Evolutionary conservation across 2,329 filamentous ascomycete genomes (phyloP).

Genomic region (Daldinia eschscholtzii): DNA sequence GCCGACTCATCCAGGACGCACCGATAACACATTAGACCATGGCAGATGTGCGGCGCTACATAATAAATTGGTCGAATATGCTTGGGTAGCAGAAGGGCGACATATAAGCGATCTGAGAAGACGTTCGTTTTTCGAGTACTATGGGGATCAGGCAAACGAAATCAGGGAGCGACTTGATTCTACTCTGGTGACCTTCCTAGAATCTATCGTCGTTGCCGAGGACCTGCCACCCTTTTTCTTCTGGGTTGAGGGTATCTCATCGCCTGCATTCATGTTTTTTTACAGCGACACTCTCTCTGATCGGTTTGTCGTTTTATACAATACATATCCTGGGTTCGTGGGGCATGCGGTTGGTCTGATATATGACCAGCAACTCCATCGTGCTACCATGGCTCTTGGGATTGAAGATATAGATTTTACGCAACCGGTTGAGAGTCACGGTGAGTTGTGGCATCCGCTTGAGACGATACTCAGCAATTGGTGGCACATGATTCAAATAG

Average conservation of each 20-base stretch:
- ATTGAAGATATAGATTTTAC: slow-evolving; percentile 44
- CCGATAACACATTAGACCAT: slow-evolving; percentile 47
- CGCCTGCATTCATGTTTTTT: slow-evolving; percentile 43
- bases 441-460: slow-evolving; percentile 46
- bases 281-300: slow-evolving; percentile 38
- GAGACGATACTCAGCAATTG: slow-evolving; percentile 50
- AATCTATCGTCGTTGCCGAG: slow-evolving; percentile 38
- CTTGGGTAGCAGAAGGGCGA: slow-evolving; percentile 47
- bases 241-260: slow-evolving; percentile 40
- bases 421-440: slow-evolving; percentile 41
- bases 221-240: slow-evolving; percentile 44
- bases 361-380: slow-evolving; percentile 49
- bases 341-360: slow-evolving; percentile 45
- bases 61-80: slow-evolving; percentile 51
- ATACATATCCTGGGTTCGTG: slow-evolving; percentile 39
- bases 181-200: slow-evolving; percentile 47
- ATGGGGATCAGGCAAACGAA: slow-evolving; percentile 44
- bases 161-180: slow-evolving; percentile 46
- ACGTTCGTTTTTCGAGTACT: slow-evolving; percentile 43
- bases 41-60: slow-evolving; percentile 51
- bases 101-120: slow-evolving; percentile 4
- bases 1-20: slow-evolving; percentile 46
- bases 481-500: slow-evolving; percentile 46
- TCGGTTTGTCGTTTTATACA: slow-evolving; percentile 47
- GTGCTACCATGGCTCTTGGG: slow-evolving; percentile 44